Evolutionary conservation across 1,139 yeast species (phyloP).

Genomic region (Candida albicans): DNA sequence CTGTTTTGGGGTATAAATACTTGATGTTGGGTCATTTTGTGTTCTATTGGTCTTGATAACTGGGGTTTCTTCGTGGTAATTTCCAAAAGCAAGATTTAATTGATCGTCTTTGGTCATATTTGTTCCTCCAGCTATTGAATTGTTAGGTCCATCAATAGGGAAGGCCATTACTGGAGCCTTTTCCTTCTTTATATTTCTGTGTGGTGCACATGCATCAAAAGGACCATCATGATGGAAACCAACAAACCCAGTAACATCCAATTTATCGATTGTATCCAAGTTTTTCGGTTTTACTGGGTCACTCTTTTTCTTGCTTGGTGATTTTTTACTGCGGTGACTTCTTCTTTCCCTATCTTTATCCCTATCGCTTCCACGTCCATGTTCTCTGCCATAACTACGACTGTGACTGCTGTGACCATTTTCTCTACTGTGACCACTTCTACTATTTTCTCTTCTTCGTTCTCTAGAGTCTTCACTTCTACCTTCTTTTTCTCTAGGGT

Average conservation of each 20-base stretch:
- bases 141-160: conserved; percentile 94
- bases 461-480: conserved; percentile 3
- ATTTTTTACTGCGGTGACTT: conserved; percentile 17
- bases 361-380: neutral
- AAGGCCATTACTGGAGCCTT: conserved; percentile 94
- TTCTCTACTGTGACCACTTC: conserved; percentile 2
- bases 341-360: conserved; percentile 1
- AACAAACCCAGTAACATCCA: conserved; percentile 92
- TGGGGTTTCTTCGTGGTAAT: conserved; percentile 28
- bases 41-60: conserved; percentile 14
- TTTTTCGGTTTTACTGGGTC: conserved; percentile 53
- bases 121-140: conserved; percentile 66
- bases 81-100: conserved; percentile 64
- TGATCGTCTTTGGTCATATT: conserved; percentile 53
- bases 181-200: conserved; percentile 77
- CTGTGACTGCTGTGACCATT: conserved; percentile 2
- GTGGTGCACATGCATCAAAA: conserved; percentile 97
- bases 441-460: conserved; percentile 2
- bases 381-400: conserved; percentile 1
- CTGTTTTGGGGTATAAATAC: conserved; percentile 40
- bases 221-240: conserved; percentile 99
- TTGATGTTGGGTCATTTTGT: conserved; percentile 20
- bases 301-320: conserved; percentile 41
- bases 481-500: conserved; percentile 51
- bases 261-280: conserved; percentile 88